These are phyloP conservation scores for Elsinoe ampelina DNA, from an alignment of 2,329 filamentous ascomycete genomes.

Conservation along the genomic window DNA sequence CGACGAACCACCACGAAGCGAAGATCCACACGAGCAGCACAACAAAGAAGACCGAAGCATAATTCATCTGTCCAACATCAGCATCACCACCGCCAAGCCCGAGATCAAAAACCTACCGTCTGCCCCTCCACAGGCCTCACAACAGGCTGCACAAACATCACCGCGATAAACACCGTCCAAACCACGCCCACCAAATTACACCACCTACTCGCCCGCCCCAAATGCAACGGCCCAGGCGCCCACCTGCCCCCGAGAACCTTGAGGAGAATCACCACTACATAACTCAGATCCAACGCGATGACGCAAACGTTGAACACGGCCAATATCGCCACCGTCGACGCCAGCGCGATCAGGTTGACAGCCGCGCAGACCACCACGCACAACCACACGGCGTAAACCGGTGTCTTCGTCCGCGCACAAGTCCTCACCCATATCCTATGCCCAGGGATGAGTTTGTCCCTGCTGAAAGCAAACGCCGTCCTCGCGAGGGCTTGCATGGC, in stretches of 20 bases:
- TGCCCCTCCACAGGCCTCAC: neutral
- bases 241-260: neutral
- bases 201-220: neutral
- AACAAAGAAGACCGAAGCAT: neutral
- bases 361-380: slow-evolving; percentile 45
- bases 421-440: slow-evolving; percentile 43
- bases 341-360: slow-evolving; percentile 52
- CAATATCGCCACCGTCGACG: slow-evolving; percentile 44
- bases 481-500: slow-evolving; percentile 46
- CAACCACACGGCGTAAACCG: slow-evolving; percentile 48
- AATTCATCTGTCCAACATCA: neutral
- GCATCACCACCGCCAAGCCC: neutral
- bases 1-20: neutral
- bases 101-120: neutral
- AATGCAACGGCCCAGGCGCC: neutral
- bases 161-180: neutral
- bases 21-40: neutral
- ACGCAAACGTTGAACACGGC: slow-evolving; percentile 48
- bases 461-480: slow-evolving; percentile 48
- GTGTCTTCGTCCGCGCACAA: slow-evolving; percentile 41
- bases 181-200: neutral
- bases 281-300: slow-evolving; percentile 42
- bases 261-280: slow-evolving; percentile 22
- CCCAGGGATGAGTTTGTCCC: slow-evolving; percentile 42
- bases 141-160: neutral